phyloP scores from a whole-genome alignment of 1,139 yeast species.

The Debaryomyces sp. region DNA sequence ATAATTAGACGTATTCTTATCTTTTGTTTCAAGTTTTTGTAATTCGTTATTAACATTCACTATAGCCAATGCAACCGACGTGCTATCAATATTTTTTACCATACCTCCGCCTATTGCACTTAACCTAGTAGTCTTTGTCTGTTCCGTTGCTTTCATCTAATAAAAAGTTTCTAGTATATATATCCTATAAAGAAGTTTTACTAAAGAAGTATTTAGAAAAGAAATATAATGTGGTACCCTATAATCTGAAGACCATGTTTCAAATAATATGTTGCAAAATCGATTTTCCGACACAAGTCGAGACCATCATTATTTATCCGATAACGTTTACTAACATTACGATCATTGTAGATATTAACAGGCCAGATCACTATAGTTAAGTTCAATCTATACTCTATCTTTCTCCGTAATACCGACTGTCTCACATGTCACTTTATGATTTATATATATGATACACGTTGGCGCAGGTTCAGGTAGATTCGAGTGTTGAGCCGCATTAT shows the following conservation, averaged over 20 bases:
- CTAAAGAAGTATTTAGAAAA: not conserved
- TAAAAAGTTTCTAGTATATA: not conserved
- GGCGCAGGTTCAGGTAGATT: not conserved
- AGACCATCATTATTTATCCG: not conserved
- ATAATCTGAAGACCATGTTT: not conserved
- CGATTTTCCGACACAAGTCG: not conserved
- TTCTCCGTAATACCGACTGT: not conserved
- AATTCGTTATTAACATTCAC: constrained; percentile 6
- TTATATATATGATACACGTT: not conserved
- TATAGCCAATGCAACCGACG: not conserved
- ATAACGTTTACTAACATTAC: not conserved
- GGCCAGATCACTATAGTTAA: not conserved
- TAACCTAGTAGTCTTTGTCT: too few relatives aligned
- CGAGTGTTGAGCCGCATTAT: not conserved
- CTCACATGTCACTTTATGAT: not conserved
- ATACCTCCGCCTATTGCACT: not conserved
- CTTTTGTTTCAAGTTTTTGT: not conserved
- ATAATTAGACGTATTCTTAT: not conserved
- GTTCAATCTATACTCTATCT: not conserved
- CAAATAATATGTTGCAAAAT: not conserved
- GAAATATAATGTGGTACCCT: not conserved
- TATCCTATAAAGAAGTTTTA: not conserved
- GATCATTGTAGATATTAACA: not conserved
- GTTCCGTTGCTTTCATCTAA: not conserved
- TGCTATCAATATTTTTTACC: not conserved